Evolutionary conservation across 257 asterid species (phyloP).

Genomic region (Solanum sejunctum): DNA sequence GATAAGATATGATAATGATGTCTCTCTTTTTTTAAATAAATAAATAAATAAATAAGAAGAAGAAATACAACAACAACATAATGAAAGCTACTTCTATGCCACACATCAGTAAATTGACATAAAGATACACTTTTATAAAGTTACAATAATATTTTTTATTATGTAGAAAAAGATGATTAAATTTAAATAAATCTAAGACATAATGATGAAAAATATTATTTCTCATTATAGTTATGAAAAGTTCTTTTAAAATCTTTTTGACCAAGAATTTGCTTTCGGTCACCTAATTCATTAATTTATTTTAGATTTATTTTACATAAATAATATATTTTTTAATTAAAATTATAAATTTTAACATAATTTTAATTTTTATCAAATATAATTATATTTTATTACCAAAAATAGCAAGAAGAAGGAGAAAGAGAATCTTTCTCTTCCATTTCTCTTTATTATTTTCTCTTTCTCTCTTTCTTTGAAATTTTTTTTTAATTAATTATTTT

Average conservation of each 20-base stretch:
- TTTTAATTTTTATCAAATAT: too few relatives aligned
- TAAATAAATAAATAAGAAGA: background rate
- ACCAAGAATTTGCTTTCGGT: background rate
- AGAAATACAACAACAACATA: background rate
- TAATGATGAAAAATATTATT: background rate
- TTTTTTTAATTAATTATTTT: too few relatives aligned
- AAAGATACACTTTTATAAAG: background rate
- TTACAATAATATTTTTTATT: background rate
- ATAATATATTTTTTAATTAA: too few relatives aligned
- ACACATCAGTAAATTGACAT: background rate
- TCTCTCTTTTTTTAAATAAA: background rate
- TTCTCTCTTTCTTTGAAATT: too few relatives aligned
- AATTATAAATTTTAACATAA: too few relatives aligned
- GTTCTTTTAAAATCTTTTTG: background rate
- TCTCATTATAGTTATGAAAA: background rate
- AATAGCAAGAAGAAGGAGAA: too few relatives aligned
- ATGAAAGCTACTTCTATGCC: background rate
- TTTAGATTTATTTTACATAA: background rate
- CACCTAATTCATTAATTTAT: background rate
- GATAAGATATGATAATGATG: background rate
- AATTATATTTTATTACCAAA: too few relatives aligned
- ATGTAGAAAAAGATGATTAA: background rate
- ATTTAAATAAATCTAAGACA: background rate
- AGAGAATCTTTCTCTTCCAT: too few relatives aligned
- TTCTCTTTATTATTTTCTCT: too few relatives aligned